Evolutionary conservation across 2,329 filamentous ascomycete genomes (phyloP), one percentile per base, ranked within the genome.

Genomic region (Aspergillus aculeatus): DNA sequence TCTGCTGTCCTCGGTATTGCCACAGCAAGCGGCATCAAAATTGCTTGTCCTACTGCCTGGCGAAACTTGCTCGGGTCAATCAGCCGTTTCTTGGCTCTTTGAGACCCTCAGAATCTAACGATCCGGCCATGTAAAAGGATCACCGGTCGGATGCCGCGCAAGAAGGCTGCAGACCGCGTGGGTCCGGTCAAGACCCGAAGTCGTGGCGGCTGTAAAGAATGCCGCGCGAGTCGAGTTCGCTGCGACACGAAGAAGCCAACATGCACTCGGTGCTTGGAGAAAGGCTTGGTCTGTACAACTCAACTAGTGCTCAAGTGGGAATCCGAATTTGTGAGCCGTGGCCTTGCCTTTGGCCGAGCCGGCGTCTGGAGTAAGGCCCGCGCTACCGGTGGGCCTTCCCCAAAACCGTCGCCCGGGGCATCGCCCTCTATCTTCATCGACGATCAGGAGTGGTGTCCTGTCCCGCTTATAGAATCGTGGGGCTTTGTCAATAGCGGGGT

Each of bases 271-370:
- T 78, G 76, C 62, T 58, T 60, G 56, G 69, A 73, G 58, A 74
- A 70, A 64, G 71, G 73, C 1, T 59, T 78, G 16, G 64, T 65
- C 5, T 78, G 76, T 58, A 71, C 71, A 12, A 75, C 73, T 4
- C 70, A 75, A 58, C 62, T 78, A 66, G 66, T 72, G 48, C 56
- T 76, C 12, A 76, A 75, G 66, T 76, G 74, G 74, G 69, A 76
- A 61, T 72, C 72, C 2, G 78, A 80, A 57, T 80, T 77, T 61
- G 64, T 64, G 54, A 75, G 69, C 54, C 75, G 74, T 9, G 78
- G 77, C 11, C 63, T 77, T 54, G 77, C 78, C 5, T 80, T 80
- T 66, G 78, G 78, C 4, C 69, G 77, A 54, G 68, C 75, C 24
- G 77, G 78, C 38, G 71, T 78, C 38, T 79, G 78, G 77, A 76